phyloP scores from a whole-genome alignment of 805 yeast species.

The Candida sithepensis region DNA sequence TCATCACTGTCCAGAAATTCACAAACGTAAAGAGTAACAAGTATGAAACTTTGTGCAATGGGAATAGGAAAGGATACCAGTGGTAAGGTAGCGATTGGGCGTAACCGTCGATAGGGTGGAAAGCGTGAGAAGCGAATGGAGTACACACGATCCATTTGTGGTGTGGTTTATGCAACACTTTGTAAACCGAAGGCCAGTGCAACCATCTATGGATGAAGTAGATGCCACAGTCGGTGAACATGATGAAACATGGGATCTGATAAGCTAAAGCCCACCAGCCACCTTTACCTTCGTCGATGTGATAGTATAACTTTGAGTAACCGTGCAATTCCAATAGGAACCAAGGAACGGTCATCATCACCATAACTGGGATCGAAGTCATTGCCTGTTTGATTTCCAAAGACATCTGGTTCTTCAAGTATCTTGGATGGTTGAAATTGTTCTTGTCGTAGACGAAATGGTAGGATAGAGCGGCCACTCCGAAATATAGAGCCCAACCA shows the following conservation, averaged over 20 bases:
- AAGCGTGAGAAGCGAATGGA: conserved; percentile 97
- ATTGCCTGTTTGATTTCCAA: conserved; percentile 78
- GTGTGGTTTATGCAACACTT: conserved; percentile 89
- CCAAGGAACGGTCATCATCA: conserved; percentile 83
- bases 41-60: conserved; percentile 84
- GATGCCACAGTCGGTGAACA: conserved; percentile 93
- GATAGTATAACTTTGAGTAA: conserved; percentile 71
- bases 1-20: conserved; percentile 97
- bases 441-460: conserved; percentile 77
- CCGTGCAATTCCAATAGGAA: conserved; percentile 82
- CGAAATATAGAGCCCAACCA: conserved; percentile 80
- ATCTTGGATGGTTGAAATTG: conserved; percentile 93
- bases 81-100: conserved; percentile 92
- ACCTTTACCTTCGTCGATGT: conserved; percentile 58
- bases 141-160: conserved; percentile 99
- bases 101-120: conserved; percentile 98
- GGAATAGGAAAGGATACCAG: conserved; percentile 85
- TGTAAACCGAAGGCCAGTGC: conserved; percentile 91
- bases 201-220: conserved; percentile 89
- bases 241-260: conserved; percentile 75
- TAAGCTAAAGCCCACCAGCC: conserved; percentile 60
- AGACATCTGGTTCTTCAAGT: conserved; percentile 86
- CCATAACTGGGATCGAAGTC: conserved; percentile 87
- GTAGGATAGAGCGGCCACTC: conserved; percentile 75
- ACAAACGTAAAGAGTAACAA: conserved; percentile 82